Evolutionary conservation across 2,329 filamentous ascomycete species (phyloP).

Genomic region (Alternaria atra): DNA sequence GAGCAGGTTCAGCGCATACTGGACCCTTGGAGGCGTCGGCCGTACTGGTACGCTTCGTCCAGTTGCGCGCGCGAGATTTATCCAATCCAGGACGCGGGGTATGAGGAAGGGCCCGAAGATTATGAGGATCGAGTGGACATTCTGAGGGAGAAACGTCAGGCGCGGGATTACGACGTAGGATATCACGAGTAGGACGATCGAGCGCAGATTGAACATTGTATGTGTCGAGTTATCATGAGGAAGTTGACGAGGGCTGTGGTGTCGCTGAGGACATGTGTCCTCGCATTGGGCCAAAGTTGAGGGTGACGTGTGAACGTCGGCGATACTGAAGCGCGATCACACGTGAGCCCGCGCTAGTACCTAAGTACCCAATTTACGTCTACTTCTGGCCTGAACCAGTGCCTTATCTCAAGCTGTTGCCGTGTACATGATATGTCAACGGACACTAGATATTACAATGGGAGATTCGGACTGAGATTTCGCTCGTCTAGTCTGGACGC

Average conservation of each 20-base stretch:
- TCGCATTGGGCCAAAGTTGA: slow-evolving; percentile 13
- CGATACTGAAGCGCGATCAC: slow-evolving; percentile 18
- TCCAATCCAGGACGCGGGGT: slow-evolving; percentile 71
- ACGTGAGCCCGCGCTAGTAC: slow-evolving; percentile 17
- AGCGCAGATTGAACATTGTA: slow-evolving; percentile 47
- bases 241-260: slow-evolving; percentile 3
- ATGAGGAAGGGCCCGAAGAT: slow-evolving; percentile 75
- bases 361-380: not conserved
- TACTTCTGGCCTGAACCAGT: not conserved
- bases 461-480: not conserved
- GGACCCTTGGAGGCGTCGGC: slow-evolving; percentile 63
- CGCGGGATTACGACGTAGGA: slow-evolving; percentile 50
- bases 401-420: not conserved
- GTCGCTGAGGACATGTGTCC: slow-evolving; percentile 20
- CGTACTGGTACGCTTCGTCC: slow-evolving; percentile 60
- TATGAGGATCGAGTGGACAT: slow-evolving; percentile 52
- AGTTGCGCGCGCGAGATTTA: slow-evolving; percentile 62
- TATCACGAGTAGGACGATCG: slow-evolving; percentile 41
- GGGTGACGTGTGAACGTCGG: slow-evolving; percentile 17
- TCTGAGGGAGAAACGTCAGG: slow-evolving; percentile 48
- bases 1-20: slow-evolving; percentile 69
- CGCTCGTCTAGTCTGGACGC: not conserved
- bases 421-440: not conserved
- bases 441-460: not conserved
- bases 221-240: slow-evolving; percentile 18